A percentile compares a stretch with the other conserved stretches of the same genome.
Evolutionary conservation across 805 yeast genomes (phyloP).

Genomic region (Debaryomyces tyrocola): DNA sequence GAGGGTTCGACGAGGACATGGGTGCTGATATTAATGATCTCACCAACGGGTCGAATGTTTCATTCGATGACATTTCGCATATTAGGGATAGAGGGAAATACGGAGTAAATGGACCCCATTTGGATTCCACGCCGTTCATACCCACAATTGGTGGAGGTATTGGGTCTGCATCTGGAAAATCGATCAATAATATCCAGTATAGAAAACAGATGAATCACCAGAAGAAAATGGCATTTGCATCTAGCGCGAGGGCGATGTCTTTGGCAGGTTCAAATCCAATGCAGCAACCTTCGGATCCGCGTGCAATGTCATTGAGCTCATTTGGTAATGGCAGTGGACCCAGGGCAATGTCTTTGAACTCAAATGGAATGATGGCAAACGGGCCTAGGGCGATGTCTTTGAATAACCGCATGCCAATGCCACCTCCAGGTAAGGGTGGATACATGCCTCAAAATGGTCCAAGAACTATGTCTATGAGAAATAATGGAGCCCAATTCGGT

Average conservation of each 20-base stretch:
- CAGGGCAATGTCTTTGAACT: constrained; percentile 45
- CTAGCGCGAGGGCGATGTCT: constrained; percentile 47
- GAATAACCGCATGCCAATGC: constrained; percentile 8
- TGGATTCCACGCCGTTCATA: constrained; percentile 71
- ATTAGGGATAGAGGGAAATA: constrained; percentile 68
- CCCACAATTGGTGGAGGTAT: constrained; percentile 56
- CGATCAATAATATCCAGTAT: constrained; percentile 54
- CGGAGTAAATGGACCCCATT: constrained; percentile 41
- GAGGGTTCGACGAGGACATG: constrained; percentile 35
- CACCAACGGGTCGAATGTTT: constrained; percentile 41
- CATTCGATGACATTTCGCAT: constrained; percentile 65
- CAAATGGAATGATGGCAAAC: constrained; percentile 9
- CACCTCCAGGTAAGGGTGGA: neutral
- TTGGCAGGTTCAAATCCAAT: constrained; percentile 35
- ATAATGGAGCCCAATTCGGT: constrained; percentile 1
- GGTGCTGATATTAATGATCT: constrained; percentile 38
- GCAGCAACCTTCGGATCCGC: constrained; percentile 20
- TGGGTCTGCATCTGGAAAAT: constrained; percentile 22
- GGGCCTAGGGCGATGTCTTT: constrained; percentile 22
- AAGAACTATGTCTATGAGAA: constrained; percentile 9
- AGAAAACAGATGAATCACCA: constrained; percentile 69
- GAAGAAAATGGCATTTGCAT: constrained; percentile 55
- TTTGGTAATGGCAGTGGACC: constrained; percentile 25
- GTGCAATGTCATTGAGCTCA: constrained; percentile 29
- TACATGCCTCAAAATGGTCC: constrained; percentile 5